Evolutionary conservation across 176 grass and related monocot genomes (phyloP), one percentile per base, ranked within the genome.

Genomic region (Oryza meyeriana): DNA sequence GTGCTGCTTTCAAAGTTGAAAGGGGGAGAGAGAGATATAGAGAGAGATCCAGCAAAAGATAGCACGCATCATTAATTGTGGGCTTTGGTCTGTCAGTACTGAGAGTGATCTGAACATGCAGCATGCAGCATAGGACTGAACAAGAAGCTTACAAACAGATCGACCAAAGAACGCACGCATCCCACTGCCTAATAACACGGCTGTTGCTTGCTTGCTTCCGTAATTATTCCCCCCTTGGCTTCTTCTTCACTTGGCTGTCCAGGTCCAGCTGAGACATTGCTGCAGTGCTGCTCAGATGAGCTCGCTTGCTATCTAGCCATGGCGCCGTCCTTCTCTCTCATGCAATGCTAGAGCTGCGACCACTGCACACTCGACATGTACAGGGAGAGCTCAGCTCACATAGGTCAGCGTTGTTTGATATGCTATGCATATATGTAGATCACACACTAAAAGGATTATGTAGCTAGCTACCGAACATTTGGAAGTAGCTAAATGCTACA

Each of bases 401-500:
- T 40, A 55, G 11, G 59, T 18, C 25, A 61, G 6, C 69, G 12
- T 42, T 42, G 12, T 42, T 42, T 42, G 13, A 48, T 48, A 31
- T 44, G 42, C n/a, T 76, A 10, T 71, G 52, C 47, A 86, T 36
- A 26, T 83, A 62, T 79, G 52, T 65, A n/a, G n/a, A n/a, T n/a
- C n/a, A 34, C 65, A 81, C 79, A 78, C 29, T 1, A 27, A 78
- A 77, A 77, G 79, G 48, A n/a, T n/a, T 73, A 9, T 13, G 0
- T 59, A 9, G 6, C 18, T 11, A n/a, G 79, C 78, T 78, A 86
- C 24, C 48, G 17, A 82, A 74, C 73, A 78, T 74, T 82, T 78
- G 73, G 83, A 90, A 31, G 55, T 48, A 72, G 83, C 79, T 86
- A 66, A 86, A 77, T 82, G 83, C 78, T 90, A 86, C 74, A 74